Base-by-base conservation (phyloP, 2,329 filamentous ascomycete genomes). In the Exophiala xenobiotica region DNA sequence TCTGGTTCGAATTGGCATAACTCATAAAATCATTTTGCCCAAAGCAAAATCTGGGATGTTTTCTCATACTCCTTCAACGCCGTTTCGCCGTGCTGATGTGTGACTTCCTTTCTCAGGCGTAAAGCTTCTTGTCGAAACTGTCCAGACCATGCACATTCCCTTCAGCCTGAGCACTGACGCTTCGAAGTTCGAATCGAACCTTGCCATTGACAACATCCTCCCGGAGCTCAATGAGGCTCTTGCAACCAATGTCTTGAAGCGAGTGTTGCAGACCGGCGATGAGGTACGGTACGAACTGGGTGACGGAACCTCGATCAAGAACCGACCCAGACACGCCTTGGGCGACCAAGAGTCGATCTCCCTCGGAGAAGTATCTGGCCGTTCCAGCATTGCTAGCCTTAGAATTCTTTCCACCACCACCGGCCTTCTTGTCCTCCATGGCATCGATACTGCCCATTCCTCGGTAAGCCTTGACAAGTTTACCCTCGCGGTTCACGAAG, bases 41-140 rank as follows among this genome's bases (percentile, higher is more conserved):
- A 40, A 24, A 29, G 16, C 24, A 14, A 40, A 23, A 20, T 23
- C 38, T 22, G 18, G 23, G 18, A 22, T 19, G 19, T 16, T 40
- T 22, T 23, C 38, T 22, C 11, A 11, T 4, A 22, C 42, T 14
- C 16, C 26, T 5, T 27, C 16, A 46, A 56, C 49, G 44, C 53
- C 49, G 22, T 12, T 29, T 39, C 49, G 49, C 45, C 27, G 35
- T 52, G 53, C 44, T 35, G 14, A 29, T 33, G 16, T 46, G 18
- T 7, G n/a, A 19, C 31, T 31, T 12, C 22, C n/a, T 29, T 19
- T 3, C 57, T 68, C 83, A 96, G 65, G 90, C 90, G 75, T 95
- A 99, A 62, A 99, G 87, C 82, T 97, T 99, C 87, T 99, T 99
- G 80, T 97, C 93, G 70, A 95, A 97, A 70, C 89, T 92, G 78